These are phyloP conservation scores for Alternaria panax DNA, from an alignment of 2,329 filamentous ascomycete species.

Conservation along the genomic window DNA sequence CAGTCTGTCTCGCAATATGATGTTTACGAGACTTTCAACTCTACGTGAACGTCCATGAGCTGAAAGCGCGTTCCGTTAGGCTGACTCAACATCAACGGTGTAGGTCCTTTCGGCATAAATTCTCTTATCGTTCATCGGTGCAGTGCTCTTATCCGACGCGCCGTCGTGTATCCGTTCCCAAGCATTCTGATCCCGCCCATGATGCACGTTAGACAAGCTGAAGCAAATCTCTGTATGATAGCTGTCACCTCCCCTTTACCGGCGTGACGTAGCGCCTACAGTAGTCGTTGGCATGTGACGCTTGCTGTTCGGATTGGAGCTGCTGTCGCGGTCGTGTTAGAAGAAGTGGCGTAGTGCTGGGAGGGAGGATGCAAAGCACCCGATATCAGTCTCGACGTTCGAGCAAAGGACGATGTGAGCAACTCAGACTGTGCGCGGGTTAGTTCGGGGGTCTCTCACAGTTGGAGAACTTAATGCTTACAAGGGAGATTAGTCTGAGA, in stretches of 20 bases:
- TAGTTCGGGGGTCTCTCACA: not conserved
- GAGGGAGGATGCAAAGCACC: slow-evolving; percentile 29
- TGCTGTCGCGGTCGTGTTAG: slow-evolving; percentile 13
- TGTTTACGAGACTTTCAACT: not conserved
- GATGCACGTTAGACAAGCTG: slow-evolving; percentile 21
- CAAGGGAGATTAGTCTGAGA: slow-evolving; percentile 24
- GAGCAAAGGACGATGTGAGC: slow-evolving; percentile 34
- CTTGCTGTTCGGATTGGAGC: slow-evolving; percentile 18
- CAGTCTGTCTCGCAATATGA: not conserved
- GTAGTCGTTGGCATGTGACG: not conserved
- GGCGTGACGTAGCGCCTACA: not conserved
- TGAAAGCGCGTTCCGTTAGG: not conserved
- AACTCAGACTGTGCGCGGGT: slow-evolving; percentile 24
- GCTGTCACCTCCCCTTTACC: slow-evolving; percentile 10
- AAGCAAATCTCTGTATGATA: slow-evolving; percentile 21
- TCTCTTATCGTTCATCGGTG: slow-evolving; percentile 18
- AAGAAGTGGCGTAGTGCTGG: slow-evolving; percentile 29
- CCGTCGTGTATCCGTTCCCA: slow-evolving; percentile 31
- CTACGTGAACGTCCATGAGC: not conserved
- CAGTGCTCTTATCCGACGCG: slow-evolving; percentile 22
- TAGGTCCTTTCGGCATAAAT: slow-evolving; percentile 23
- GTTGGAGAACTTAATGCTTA: slow-evolving; percentile 1
- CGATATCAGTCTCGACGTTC: slow-evolving; percentile 35
- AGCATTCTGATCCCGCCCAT: slow-evolving; percentile 19
- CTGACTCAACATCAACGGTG: slow-evolving; percentile 22